A percentile compares a stretch with the other conserved stretches of the same genome.
Evolutionary conservation across 2,329 filamentous ascomycete genomes (phyloP).

Genomic region (Trichophaea hybrida): DNA sequence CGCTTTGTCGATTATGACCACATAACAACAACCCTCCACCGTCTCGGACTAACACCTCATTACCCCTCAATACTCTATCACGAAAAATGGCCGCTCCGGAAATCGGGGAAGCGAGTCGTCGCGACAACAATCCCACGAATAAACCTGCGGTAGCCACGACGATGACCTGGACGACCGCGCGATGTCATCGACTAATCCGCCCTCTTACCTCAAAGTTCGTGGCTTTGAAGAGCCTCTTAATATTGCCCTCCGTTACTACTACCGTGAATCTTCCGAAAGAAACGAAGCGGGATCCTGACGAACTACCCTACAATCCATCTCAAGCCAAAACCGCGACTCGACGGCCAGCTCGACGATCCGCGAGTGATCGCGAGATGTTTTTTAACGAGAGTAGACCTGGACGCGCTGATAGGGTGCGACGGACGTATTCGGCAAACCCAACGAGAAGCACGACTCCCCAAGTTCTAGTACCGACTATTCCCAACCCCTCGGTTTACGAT

Average conservation of each 20-base stretch:
- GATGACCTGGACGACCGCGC: constrained; percentile 17
- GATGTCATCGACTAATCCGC: constrained; percentile 20
- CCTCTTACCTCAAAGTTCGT: constrained; percentile 20
- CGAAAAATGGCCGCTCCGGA: too few species aligned
- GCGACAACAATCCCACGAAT: neutral
- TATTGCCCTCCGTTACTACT: constrained; percentile 11
- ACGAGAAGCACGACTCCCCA: neutral
- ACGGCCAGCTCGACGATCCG: neutral
- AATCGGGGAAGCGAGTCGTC: neutral
- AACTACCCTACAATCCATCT: constrained; percentile 8
- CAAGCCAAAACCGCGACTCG: neutral
- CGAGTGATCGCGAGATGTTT: neutral
- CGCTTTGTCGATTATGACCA: too few species aligned
- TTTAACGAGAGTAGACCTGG: neutral
- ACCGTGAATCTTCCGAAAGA: constrained; percentile 8
- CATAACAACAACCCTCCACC: too few species aligned
- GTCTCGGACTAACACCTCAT: too few species aligned
- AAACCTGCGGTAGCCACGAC: neutral
- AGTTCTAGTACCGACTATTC: neutral
- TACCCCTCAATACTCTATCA: too few species aligned
- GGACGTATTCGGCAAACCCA: constrained; percentile 7
- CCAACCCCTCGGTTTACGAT: neutral
- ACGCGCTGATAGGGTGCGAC: constrained; percentile 3
- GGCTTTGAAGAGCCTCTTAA: constrained; percentile 10
- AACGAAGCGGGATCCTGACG: constrained; percentile 9